Evolutionary conservation across 2,329 filamentous ascomycete genomes (phyloP).

Genomic region (Pyrenophora seminiperda): DNA sequence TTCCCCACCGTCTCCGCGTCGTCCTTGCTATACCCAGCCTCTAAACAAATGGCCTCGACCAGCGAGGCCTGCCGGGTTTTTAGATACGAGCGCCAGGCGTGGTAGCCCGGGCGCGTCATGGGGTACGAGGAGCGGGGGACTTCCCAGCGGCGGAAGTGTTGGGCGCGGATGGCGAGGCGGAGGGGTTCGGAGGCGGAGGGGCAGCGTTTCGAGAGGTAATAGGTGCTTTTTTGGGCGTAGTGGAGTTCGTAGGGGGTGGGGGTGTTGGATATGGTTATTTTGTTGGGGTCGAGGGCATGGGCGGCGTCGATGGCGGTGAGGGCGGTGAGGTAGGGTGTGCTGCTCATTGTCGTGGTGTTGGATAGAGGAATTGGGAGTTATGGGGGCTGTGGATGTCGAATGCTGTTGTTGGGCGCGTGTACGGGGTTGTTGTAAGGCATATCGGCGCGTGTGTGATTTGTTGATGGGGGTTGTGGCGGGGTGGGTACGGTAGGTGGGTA

Average conservation of each 20-base stretch:
- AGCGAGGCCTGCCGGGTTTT: constrained; percentile 74
- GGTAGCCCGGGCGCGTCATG: constrained; percentile 75
- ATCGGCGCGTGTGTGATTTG: constrained; percentile 17
- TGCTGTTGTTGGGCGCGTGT: not conserved
- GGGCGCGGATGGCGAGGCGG: constrained; percentile 77
- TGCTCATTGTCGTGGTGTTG: constrained; percentile 15
- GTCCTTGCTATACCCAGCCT: constrained; percentile 56
- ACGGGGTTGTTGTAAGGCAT: constrained; percentile 15
- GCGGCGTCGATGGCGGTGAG: constrained; percentile 74
- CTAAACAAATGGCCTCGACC: constrained; percentile 58
- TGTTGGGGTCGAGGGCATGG: constrained; percentile 70
- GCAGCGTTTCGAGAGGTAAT: constrained; percentile 67
- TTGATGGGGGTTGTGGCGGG: constrained; percentile 11
- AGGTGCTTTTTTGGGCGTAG: constrained; percentile 80
- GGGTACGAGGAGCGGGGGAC: constrained; percentile 75
- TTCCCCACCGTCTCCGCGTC: constrained; percentile 67
- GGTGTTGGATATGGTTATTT: constrained; percentile 51
- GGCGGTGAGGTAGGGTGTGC: constrained; percentile 51
- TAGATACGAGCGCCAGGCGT: constrained; percentile 76
- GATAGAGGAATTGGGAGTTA: not conserved
- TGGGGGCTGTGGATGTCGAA: not conserved
- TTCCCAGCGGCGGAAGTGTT: constrained; percentile 87
- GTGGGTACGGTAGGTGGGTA: constrained; percentile 8
- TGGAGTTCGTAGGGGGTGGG: constrained; percentile 76
- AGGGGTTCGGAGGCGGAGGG: constrained; percentile 69